phyloP scores from a whole-genome alignment of 768 basidiomycete genomes.

The Hemileccinum rubropunctum region DNA sequence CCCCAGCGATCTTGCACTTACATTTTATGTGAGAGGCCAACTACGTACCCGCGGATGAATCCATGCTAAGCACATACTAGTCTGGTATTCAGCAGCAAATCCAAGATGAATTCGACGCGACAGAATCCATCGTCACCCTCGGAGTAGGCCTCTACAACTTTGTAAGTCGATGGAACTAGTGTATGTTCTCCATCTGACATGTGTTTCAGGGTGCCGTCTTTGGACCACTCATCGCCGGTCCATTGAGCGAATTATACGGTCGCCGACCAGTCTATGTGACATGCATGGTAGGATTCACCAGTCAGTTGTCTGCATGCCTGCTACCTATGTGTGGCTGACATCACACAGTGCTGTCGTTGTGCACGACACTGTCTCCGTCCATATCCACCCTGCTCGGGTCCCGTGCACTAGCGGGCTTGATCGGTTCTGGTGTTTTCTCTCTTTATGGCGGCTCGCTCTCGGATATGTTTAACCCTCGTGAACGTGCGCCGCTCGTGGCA shows the following conservation, averaged over 20 bases:
- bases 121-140: slow-evolving; percentile 14
- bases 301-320: slow-evolving; percentile 8
- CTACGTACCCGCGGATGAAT: not conserved
- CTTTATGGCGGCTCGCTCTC: slow-evolving; percentile 25
- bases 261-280: slow-evolving; percentile 22
- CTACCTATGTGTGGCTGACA: not conserved
- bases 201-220: slow-evolving; percentile 20
- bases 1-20: slow-evolving; percentile 24
- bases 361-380: slow-evolving; percentile 17
- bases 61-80: slow-evolving; percentile 10
- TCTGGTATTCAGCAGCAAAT: slow-evolving; percentile 22
- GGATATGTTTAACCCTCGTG: slow-evolving; percentile 23
- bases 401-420: slow-evolving; percentile 20
- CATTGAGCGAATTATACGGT: slow-evolving; percentile 26
- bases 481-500: slow-evolving; percentile 22
- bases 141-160: slow-evolving; percentile 24
- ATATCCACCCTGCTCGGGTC: slow-evolving; percentile 16
- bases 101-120: slow-evolving; percentile 20
- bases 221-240: slow-evolving; percentile 25
- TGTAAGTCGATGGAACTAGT: not conserved
- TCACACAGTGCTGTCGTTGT: slow-evolving; percentile 19
- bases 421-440: slow-evolving; percentile 21
- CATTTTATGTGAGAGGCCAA: slow-evolving; percentile 25
- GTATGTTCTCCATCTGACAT: not conserved
- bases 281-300: slow-evolving; percentile 20